Evolutionary conservation across 1,284 basidiomycete species (phyloP).

Genomic region (Fomitopsis schrenkii): DNA sequence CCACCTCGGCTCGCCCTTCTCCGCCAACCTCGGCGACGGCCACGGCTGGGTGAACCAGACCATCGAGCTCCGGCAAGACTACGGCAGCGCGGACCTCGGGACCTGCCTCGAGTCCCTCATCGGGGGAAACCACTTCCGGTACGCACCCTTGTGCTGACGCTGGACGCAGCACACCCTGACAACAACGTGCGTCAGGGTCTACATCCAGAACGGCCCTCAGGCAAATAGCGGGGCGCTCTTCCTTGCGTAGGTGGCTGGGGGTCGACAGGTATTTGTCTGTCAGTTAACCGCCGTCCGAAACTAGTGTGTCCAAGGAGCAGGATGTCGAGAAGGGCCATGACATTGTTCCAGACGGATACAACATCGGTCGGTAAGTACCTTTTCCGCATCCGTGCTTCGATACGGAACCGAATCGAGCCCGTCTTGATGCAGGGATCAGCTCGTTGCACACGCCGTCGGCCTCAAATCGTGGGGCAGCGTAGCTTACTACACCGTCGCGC

Average conservation of each 20-base stretch:
- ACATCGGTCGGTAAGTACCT: constrained; percentile 39
- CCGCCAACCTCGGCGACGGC: constrained; percentile 70
- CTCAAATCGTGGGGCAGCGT: constrained; percentile 38
- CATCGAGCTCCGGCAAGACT: constrained; percentile 65
- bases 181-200: constrained; percentile 39
- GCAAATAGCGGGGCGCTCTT: constrained; percentile 65
- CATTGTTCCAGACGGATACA: constrained; percentile 52
- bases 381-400: background rate
- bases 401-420: background rate
- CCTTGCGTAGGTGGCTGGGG: constrained; percentile 46
- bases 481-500: constrained; percentile 44
- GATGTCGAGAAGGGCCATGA: constrained; percentile 40
- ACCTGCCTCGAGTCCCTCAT: constrained; percentile 61
- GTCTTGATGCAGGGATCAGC: constrained; percentile 31
- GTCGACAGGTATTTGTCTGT: background rate
- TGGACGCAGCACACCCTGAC: background rate
- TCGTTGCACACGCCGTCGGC: constrained; percentile 43
- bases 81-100: constrained; percentile 49
- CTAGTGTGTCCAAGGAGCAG: constrained; percentile 61
- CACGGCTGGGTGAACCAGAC: constrained; percentile 59
- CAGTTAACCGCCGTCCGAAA: background rate
- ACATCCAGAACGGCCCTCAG: constrained; percentile 65
- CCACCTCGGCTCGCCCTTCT: constrained; percentile 58
- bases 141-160: background rate
- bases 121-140: constrained; percentile 69